Evolutionary conservation across 768 basidiomycete genomes (phyloP), one percentile per base, ranked within the genome.

Genomic region (Phallus indusiatus): DNA sequence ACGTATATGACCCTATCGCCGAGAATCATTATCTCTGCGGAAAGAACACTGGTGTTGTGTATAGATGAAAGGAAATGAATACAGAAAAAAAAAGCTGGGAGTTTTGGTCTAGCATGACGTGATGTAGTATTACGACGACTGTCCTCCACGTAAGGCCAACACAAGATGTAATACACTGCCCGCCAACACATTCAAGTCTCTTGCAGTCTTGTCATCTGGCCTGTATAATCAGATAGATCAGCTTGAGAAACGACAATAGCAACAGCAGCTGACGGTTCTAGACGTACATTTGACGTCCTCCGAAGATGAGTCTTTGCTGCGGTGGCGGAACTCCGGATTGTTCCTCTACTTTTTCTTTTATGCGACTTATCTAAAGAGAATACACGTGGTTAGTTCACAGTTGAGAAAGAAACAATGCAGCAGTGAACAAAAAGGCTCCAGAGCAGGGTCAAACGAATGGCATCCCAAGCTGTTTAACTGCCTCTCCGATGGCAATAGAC

Each of bases 331-430:
- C 95, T 64, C 95, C 95, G 6, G 93, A 94, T 74, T 97, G 94
- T 76, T 97, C 94, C 72, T 98, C 95, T 9, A 97, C 92, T 71
- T 90, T 90, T 80, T 95, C 94, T 77, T 98, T 98, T 74, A 98
- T 93, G 65, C 90, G 83, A 50, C 83, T 78, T 67, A 96, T 90
- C 95, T 98, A 69, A 17, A 54, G n/a, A 36, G 20, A 52, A 28
- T 46, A 22, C 37, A 53, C 47, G 24, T 61, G n/a, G 60, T n/a
- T 60, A 62, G 51, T 59, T 33, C n/a, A n/a, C n/a, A n/a, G n/a
- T n/a, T n/a, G n/a, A n/a, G n/a, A n/a, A n/a, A n/a, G n/a, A n/a
- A n/a, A n/a, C n/a, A n/a, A n/a, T n/a, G n/a, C n/a, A n/a, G n/a
- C n/a, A n/a, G n/a, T n/a, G n/a, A n/a, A n/a, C n/a, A n/a, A n/a